Conservation (phyloP, 192 early-diverging fungal species). For the Lobosporangium transversale region DNA sequence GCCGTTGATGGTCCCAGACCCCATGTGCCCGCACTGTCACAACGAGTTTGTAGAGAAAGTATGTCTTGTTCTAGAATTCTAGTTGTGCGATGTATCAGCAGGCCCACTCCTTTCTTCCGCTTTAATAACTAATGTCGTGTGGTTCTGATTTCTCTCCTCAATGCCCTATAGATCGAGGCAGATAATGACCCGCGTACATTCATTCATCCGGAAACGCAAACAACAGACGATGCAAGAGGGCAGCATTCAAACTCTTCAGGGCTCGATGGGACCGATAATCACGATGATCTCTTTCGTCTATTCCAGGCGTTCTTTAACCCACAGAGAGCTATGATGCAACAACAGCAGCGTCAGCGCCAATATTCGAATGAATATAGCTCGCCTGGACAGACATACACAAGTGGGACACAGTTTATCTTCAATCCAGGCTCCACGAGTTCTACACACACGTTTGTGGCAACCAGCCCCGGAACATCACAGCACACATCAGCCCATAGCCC, state of each 20-base stretch:
- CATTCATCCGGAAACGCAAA: constrained; percentile 10
- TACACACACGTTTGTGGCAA: not conserved
- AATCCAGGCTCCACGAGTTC: constrained; percentile 14
- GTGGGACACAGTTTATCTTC: constrained; percentile 15
- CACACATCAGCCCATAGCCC: not conserved
- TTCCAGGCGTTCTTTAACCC: constrained; percentile 20
- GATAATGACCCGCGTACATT: constrained; percentile 58
- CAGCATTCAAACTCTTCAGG: constrained; percentile 3
- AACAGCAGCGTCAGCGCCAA: constrained; percentile 21
- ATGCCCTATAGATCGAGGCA: constrained; percentile 57
- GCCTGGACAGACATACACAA: constrained; percentile 2
- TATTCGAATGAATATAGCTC: not conserved
- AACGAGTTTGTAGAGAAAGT: constrained; percentile 89
- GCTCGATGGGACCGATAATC: constrained; percentile 8
- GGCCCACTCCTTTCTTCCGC: not conserved
- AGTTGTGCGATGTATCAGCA: not conserved
- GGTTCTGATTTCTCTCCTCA: too few relatives aligned
- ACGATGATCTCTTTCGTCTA: constrained; percentile 27
- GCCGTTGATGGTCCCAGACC: constrained; percentile 76
- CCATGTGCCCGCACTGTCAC: constrained; percentile 81
- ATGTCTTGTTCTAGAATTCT: constrained; percentile 21
- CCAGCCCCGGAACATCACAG: not conserved
- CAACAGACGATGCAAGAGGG: constrained; percentile 13
- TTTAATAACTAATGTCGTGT: not conserved
- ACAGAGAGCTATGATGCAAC: constrained; percentile 8